A percentile compares a stretch with the other conserved stretches of the same genome.
These are phyloP conservation scores for Talaromyces sp. DNA, from an alignment of 2,329 filamentous ascomycete genomes.

Conservation along the genomic window DNA sequence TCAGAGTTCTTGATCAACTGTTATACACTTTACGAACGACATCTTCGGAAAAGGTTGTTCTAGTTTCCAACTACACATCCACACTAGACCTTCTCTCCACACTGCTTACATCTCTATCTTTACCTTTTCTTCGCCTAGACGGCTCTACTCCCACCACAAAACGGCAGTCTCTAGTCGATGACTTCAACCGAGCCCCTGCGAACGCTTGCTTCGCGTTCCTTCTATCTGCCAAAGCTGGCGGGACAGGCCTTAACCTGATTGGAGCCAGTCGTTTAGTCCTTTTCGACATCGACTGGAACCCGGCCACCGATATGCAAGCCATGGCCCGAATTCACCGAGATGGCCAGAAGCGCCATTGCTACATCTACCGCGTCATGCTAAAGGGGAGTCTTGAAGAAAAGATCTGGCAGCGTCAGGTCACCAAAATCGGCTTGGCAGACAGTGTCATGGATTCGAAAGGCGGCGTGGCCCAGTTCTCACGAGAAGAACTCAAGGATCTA, in stretches of 20 bases:
- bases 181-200: conserved; percentile 59
- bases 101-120: conserved; percentile 55
- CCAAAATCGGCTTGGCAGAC: conserved; percentile 64
- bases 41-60: conserved; percentile 64
- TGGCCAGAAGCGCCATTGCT: conserved; percentile 62
- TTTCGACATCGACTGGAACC: conserved; percentile 73
- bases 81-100: conserved; percentile 63
- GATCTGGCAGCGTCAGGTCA: conserved; percentile 68
- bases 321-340: conserved; percentile 71
- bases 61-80: conserved; percentile 72
- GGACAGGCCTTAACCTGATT: conserved; percentile 64
- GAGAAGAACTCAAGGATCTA: conserved; percentile 61
- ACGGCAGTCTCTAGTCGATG: conserved; percentile 63
- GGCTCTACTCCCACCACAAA: conserved; percentile 60
- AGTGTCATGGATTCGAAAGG: conserved; percentile 65
- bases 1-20: conserved; percentile 62
- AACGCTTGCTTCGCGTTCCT: conserved; percentile 62
- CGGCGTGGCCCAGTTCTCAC: conserved; percentile 55
- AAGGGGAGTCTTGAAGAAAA: conserved; percentile 68
- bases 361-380: conserved; percentile 64
- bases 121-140: conserved; percentile 63
- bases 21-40: conserved; percentile 55
- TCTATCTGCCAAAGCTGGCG: conserved; percentile 67
- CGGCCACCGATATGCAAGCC: conserved; percentile 65
- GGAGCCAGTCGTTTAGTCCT: conserved; percentile 65